phyloP scores from a whole-genome alignment of 2,329 filamentous ascomycete species.

The Ophiostoma perfectum region DNA sequence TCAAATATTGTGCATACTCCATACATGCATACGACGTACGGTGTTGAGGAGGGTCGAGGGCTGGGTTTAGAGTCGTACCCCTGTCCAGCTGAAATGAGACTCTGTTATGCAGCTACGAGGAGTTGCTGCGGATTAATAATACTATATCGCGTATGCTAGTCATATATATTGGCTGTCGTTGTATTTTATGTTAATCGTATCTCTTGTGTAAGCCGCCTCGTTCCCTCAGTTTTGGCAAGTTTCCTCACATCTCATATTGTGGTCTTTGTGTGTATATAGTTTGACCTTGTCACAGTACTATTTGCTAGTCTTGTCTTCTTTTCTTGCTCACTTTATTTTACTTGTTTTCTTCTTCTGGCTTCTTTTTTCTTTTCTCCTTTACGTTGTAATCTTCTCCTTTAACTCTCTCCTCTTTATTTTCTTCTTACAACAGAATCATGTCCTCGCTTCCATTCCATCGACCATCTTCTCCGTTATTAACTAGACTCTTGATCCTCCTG shows the following conservation, averaged over 20 bases:
- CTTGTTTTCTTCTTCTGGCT: not conserved
- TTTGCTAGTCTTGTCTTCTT: no score
- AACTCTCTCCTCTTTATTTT: not conserved
- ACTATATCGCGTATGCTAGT: slow-evolving; percentile 2
- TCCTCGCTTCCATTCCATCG: no score
- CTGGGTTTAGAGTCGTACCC: slow-evolving; percentile 10
- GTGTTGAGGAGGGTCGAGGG: no score
- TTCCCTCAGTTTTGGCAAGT: not conserved
- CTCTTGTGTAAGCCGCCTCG: not conserved
- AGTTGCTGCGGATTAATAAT: not conserved
- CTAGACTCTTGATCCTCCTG: no score
- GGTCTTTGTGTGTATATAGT: no score
- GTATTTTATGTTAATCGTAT: not conserved
- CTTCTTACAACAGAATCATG: no score
- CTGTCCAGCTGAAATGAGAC: slow-evolving; percentile 24
- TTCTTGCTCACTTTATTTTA: not conserved
- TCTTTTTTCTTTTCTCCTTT: not conserved
- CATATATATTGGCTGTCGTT: not conserved
- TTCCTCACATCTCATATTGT: not conserved
- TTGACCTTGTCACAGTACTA: no score
- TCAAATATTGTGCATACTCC: not conserved
- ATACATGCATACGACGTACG: no score
- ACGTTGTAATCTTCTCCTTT: no score
- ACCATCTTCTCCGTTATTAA: no score
- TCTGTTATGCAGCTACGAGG: slow-evolving; percentile 14